Evolutionary conservation across 2,329 filamentous ascomycete genomes (phyloP).

Genomic region (Neopestalotiopsis clavispora): DNA sequence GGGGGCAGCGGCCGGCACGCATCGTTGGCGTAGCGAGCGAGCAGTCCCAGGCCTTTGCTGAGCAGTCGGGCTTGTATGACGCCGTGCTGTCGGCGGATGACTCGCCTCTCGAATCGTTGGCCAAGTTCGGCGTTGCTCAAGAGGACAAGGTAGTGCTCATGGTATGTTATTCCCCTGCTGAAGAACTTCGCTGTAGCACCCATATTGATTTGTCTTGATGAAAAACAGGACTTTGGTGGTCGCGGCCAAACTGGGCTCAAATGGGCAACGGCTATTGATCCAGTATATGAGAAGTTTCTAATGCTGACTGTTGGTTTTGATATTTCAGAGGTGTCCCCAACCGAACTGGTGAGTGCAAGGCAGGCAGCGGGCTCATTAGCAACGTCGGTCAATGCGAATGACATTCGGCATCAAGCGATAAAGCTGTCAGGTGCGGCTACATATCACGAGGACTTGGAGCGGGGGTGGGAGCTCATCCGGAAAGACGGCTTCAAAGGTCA

Average conservation of each 20-base stretch:
- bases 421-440: no score
- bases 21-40: slow-evolving; percentile 32
- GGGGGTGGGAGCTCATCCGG: no score
- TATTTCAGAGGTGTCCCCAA: slow-evolving; percentile 9
- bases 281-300: slow-evolving; percentile 16
- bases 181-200: no score
- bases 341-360: no score
- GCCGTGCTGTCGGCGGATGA: slow-evolving; percentile 24
- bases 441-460: no score
- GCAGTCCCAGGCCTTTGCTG: slow-evolving; percentile 28
- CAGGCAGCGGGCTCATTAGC: no score
- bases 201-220: no score
- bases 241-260: slow-evolving; percentile 24
- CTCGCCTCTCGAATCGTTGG: slow-evolving; percentile 21
- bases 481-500: no score
- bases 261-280: slow-evolving; percentile 27
- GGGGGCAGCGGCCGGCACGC: slow-evolving; percentile 20
- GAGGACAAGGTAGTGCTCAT: slow-evolving; percentile 27
- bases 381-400: no score
- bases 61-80: slow-evolving; percentile 31
- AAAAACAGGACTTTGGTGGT: slow-evolving; percentile 31
- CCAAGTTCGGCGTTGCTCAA: slow-evolving; percentile 5
- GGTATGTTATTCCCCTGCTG: neutral
- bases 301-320: slow-evolving; percentile 27
- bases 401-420: no score